phyloP scores from a whole-genome alignment of 202 grass and related monocot species.

The Carex arenaria region DNA sequence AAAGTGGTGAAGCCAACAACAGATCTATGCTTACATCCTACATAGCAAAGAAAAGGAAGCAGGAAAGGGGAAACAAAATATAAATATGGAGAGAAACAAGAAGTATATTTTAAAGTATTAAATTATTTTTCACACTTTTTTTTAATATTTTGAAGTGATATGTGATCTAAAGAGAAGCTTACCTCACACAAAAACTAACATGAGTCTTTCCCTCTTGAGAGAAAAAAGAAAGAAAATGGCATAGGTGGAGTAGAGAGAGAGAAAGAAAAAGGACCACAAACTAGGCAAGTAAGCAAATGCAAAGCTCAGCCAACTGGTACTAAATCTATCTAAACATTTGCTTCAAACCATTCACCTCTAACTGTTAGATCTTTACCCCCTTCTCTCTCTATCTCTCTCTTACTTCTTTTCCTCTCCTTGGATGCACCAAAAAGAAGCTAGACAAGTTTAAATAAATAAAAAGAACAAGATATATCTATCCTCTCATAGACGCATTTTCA shows the following conservation, averaged over 20 bases:
- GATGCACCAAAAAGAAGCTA: conserved; percentile 27
- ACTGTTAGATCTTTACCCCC: conserved; percentile 29
- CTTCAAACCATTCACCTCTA: conserved; percentile 23
- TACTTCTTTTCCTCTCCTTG: conserved; percentile 24
- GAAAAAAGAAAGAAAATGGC: conserved; percentile 32
- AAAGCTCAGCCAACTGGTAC: conserved; percentile 28
- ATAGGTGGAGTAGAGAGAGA: conserved; percentile 4
- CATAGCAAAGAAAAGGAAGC: conserved; percentile 17
- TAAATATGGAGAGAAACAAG: conserved; percentile 5
- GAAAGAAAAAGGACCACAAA: conserved; percentile 24
- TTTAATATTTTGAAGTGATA: conserved; percentile 8
- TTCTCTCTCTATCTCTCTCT: conserved; percentile 18
- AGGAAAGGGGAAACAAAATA: conserved; percentile 24
- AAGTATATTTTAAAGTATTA: background rate
- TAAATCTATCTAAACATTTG: conserved; percentile 31
- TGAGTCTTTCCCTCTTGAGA: conserved; percentile 27
- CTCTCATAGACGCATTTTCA: conserved; percentile 26
- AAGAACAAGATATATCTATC: conserved; percentile 19
- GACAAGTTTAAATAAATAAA: conserved; percentile 18
- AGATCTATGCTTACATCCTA: conserved; percentile 19
- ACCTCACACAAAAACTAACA: conserved; percentile 30
- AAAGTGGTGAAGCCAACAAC: conserved; percentile 21
- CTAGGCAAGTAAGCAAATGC: conserved; percentile 23
- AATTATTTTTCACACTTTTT: background rate
- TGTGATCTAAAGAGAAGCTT: conserved; percentile 31